A percentile compares a stretch with the other conserved stretches of the same genome.
Evolutionary conservation across 805 yeast genomes (phyloP).

Genomic region (Candida parachauliodes): DNA sequence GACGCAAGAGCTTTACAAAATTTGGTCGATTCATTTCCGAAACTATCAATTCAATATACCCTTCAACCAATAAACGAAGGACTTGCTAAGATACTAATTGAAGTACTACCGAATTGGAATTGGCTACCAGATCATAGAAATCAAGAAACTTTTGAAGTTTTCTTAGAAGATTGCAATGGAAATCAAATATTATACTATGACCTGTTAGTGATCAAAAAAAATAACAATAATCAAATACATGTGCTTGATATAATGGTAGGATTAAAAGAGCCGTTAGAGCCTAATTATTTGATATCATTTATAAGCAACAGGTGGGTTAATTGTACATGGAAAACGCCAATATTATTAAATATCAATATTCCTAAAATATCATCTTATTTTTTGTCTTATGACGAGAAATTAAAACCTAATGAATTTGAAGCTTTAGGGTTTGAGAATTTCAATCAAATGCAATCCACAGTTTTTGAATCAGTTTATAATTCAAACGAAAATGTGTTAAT

Average conservation of each 20-base stretch:
- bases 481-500: constrained; percentile 58
- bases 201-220: constrained; percentile 46
- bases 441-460: constrained; percentile 74
- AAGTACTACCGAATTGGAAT: constrained; percentile 65
- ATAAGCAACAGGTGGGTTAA: constrained; percentile 86
- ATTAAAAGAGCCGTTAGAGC: constrained; percentile 52
- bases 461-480: constrained; percentile 55
- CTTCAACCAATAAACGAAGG: constrained; percentile 78
- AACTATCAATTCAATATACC: constrained; percentile 51
- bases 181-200: constrained; percentile 65
- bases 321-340: constrained; percentile 59
- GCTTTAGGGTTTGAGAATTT: constrained; percentile 50
- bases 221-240: constrained; percentile 51
- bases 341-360: constrained; percentile 48
- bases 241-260: constrained; percentile 64
- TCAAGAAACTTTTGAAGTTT: constrained; percentile 60
- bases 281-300: constrained; percentile 68
- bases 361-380: constrained; percentile 65
- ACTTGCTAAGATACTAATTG: constrained; percentile 62
- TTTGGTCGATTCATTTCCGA: constrained; percentile 70
- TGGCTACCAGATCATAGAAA: constrained; percentile 64
- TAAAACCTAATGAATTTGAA: constrained; percentile 49
- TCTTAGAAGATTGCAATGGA: constrained; percentile 84
- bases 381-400: constrained; percentile 6
- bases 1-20: constrained; percentile 59